A percentile compares a stretch with the other conserved stretches of the same genome.
Evolutionary conservation across 163 green algal species (phyloP).

Genomic region (Chlorella variabilis): DNA sequence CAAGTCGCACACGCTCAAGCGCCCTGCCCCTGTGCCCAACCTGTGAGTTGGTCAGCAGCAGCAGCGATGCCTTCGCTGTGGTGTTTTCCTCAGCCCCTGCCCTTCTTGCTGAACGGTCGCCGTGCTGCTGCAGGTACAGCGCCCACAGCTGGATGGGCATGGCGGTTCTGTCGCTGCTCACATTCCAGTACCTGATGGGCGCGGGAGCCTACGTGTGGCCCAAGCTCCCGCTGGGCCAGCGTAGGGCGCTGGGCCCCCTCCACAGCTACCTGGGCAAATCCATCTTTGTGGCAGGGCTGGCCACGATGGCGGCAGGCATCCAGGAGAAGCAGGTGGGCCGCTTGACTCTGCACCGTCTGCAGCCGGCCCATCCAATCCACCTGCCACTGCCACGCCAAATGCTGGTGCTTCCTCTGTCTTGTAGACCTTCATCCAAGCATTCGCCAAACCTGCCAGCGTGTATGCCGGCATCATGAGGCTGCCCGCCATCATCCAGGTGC

Average conservation of each 20-base stretch:
- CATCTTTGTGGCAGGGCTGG: slow-evolving; percentile 59
- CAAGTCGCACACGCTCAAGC: slow-evolving; percentile 69
- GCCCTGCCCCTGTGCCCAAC: slow-evolving; percentile 67
- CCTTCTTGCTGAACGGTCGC: too few relatives aligned
- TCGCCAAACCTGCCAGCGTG: slow-evolving; percentile 34
- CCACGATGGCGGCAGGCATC: slow-evolving; percentile 57
- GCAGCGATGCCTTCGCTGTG: not conserved
- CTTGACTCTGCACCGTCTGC: too few relatives aligned
- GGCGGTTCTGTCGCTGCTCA: slow-evolving; percentile 9
- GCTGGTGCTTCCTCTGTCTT: too few relatives aligned
- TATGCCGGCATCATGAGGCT: slow-evolving; percentile 46
- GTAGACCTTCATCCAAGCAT: slow-evolving; percentile 69
- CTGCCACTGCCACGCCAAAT: too few relatives aligned
- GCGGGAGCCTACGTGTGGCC: slow-evolving; percentile 59
- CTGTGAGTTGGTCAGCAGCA: slow-evolving; percentile 23
- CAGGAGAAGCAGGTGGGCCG: slow-evolving; percentile 87
- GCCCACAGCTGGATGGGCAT: slow-evolving; percentile 72
- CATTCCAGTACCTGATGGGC: slow-evolving; percentile 50
- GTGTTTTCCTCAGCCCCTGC: not conserved
- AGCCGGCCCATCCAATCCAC: too few relatives aligned
- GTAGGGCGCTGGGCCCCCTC: slow-evolving; percentile 55
- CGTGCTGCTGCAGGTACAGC: slow-evolving; percentile 53
- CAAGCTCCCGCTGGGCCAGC: slow-evolving; percentile 43
- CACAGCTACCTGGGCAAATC: slow-evolving; percentile 62
- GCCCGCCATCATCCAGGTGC: slow-evolving; percentile 54